A percentile compares a stretch with the other conserved stretches of the same genome.
phyloP scores from a whole-genome alignment of 225 moss, liverwort and hornwort genomes.

The Bryum argenteum region DNA sequence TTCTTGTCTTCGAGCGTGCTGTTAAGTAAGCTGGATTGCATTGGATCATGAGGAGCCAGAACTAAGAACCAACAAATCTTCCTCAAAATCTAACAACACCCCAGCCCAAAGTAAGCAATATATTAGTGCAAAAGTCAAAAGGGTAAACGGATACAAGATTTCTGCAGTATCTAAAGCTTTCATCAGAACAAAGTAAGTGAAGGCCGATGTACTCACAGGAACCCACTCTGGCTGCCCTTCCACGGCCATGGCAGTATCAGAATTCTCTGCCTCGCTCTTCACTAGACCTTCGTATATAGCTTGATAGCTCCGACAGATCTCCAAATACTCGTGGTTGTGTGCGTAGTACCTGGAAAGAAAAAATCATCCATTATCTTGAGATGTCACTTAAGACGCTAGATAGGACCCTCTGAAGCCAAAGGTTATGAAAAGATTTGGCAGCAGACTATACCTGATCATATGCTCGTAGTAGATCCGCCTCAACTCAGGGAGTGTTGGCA shows the following conservation, averaged over 20 bases:
- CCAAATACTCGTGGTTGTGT: slow-evolving; percentile 89
- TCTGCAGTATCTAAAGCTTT: not conserved
- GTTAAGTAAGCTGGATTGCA: slow-evolving; percentile 97
- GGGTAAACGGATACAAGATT: not conserved
- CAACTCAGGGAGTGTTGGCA: slow-evolving; percentile 86
- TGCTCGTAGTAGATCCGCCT: slow-evolving; percentile 93
- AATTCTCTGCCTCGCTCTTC: slow-evolving; percentile 67
- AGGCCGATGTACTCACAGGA: slow-evolving; percentile 57
- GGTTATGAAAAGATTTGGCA: slow-evolving; percentile 1
- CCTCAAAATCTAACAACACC: slow-evolving; percentile 76
- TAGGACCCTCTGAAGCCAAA: not conserved
- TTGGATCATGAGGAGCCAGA: slow-evolving; percentile 85
- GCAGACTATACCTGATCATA: slow-evolving; percentile 81
- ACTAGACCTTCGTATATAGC: slow-evolving; percentile 91
- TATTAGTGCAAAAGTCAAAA: slow-evolving; percentile 28
- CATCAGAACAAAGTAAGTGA: not conserved
- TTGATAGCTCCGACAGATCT: slow-evolving; percentile 97
- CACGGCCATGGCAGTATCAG: slow-evolving; percentile 59
- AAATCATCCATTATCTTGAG: not conserved
- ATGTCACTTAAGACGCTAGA: not conserved
- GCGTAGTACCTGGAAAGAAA: slow-evolving; percentile 73
- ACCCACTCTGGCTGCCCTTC: slow-evolving; percentile 73
- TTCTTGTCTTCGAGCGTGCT: slow-evolving; percentile 96
- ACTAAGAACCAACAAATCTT: slow-evolving; percentile 96
- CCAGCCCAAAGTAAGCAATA: slow-evolving; percentile 20